These are phyloP conservation scores for Croton laevigatus DNA, from an alignment of 441 rosid genomes.

Conservation along the genomic window DNA sequence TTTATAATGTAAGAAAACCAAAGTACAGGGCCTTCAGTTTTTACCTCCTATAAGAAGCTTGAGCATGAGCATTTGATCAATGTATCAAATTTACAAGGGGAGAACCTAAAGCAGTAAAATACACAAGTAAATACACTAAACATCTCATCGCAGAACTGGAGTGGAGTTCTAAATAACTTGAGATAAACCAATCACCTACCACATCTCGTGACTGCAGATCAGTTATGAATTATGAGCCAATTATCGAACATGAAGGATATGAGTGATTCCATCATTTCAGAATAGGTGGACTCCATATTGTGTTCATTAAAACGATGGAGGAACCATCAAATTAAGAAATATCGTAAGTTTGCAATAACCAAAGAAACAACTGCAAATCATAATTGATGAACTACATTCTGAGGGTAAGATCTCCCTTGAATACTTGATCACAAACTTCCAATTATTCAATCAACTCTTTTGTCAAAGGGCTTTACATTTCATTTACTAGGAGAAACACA, in stretches of 20 bases:
- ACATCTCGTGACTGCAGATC: slow-evolving; percentile 6
- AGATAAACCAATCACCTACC: neutral
- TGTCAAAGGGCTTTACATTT: slow-evolving; percentile 87
- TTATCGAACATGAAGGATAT: neutral
- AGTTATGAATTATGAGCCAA: neutral
- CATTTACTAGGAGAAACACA: slow-evolving; percentile 83
- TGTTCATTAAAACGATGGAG: slow-evolving; percentile 10
- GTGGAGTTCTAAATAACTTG: neutral
- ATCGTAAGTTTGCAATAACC: slow-evolving; percentile 15
- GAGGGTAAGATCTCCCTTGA: slow-evolving; percentile 94
- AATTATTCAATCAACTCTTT: slow-evolving; percentile 92
- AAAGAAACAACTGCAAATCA: neutral
- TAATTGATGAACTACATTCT: slow-evolving; percentile 45
- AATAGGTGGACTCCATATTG: neutral
- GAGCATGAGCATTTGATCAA: slow-evolving; percentile 99
- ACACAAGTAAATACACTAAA: slow-evolving; percentile 24
- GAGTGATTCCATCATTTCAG: neutral
- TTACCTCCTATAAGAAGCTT: slow-evolving; percentile 98
- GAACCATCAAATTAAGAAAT: slow-evolving; percentile 12
- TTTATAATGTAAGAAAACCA: neutral
- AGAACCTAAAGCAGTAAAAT: slow-evolving; percentile 63
- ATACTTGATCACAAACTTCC: slow-evolving; percentile 94
- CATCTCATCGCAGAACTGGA: neutral
- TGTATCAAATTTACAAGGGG: slow-evolving; percentile 93
- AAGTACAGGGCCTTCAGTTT: slow-evolving; percentile 21